phyloP scores from a whole-genome alignment of 495 filamentous ascomycete species.

The Platismatia glauca region DNA sequence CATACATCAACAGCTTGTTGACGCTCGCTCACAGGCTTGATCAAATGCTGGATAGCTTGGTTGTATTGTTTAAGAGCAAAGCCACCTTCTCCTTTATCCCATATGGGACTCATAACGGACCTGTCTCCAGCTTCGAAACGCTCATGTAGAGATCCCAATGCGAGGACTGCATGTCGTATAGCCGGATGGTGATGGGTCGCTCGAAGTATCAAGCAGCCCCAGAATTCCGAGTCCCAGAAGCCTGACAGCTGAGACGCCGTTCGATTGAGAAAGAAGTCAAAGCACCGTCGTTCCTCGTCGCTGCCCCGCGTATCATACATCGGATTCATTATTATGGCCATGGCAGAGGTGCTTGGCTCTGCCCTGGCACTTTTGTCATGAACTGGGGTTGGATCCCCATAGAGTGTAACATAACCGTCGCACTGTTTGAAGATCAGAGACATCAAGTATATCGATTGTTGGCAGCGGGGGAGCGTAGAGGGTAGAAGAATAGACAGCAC shows the following conservation, averaged over 20 bases:
- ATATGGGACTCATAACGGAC: conserved; percentile 9
- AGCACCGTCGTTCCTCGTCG: conserved; percentile 42
- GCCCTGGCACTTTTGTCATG: conserved; percentile 4
- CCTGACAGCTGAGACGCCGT: conserved; percentile 52
- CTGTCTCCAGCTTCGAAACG: conserved; percentile 38
- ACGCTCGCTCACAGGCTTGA: conserved; percentile 6
- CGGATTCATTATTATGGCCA: conserved; percentile 11
- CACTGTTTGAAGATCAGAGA: not conserved
- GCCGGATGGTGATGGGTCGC: conserved; percentile 52
- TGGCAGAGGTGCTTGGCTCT: not conserved
- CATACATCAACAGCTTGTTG: conserved; percentile 29
- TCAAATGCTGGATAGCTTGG: conserved; percentile 39
- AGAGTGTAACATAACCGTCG: not conserved
- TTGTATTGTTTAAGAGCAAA: conserved; percentile 48
- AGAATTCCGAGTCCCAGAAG: conserved; percentile 55
- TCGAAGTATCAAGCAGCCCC: conserved; percentile 38
- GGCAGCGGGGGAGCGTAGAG: not conserved
- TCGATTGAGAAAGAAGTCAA: conserved; percentile 50
- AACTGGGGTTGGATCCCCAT: not conserved
- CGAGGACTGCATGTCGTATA: conserved; percentile 57
- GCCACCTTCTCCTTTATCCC: conserved; percentile 13
- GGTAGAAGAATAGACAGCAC: not conserved
- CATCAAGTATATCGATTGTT: not conserved
- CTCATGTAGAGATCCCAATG: conserved; percentile 55
- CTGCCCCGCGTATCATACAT: not conserved